Base-by-base conservation (phyloP, 805 yeast species). In the Candida pini region DNA sequence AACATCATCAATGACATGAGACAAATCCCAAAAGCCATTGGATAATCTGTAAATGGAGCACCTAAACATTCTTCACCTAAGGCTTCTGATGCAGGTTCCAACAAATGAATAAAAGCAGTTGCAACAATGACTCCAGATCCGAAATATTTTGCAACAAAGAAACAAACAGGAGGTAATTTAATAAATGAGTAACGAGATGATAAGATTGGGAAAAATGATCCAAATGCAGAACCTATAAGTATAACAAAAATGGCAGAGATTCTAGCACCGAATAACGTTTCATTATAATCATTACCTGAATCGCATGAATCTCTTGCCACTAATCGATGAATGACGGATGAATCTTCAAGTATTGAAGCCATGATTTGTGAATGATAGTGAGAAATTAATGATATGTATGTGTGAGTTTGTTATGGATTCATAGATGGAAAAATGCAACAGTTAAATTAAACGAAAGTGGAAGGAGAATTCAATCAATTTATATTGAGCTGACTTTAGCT, bases 41-140 rank as follows among this genome's bases (percentile, higher is more conserved):
- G 81, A 47, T 75, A 75, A 13, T 54, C 64, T 4, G 42, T 63
- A 49, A 74, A 73, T 0, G 71, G 69, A 24, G 76, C 79, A 9
- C 84, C 83, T 18, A 83, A 63, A 61, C 92, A 83, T 8, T 62
- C 71, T 30, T 71, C 51, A 1, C 67, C 50, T 30, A 83, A 62
- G 3, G 74, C 67, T 8, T 78, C 82, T 38, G 66, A 56, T 4
- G 92, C 90, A 0, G 87, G 90, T 41, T 73, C 68, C 39, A 84
- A 58, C 40, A 84, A 62, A 60, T 84, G 94, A 20, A 84, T 76
- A 48, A 84, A 81, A 0, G 89, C 85, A 1, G 94, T 84, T 10
- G 90, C 84, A 9, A 84, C 69, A 49, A 84, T 84, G 31, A 84
- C 90, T 36, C 94, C 94, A 3, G 89, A 79, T 41, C 94, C 94